A percentile compares a stretch with the other conserved stretches of the same genome.
Evolutionary conservation across 192 early-diverging fungal species (phyloP).

Genomic region (Kappamyces sp.): DNA sequence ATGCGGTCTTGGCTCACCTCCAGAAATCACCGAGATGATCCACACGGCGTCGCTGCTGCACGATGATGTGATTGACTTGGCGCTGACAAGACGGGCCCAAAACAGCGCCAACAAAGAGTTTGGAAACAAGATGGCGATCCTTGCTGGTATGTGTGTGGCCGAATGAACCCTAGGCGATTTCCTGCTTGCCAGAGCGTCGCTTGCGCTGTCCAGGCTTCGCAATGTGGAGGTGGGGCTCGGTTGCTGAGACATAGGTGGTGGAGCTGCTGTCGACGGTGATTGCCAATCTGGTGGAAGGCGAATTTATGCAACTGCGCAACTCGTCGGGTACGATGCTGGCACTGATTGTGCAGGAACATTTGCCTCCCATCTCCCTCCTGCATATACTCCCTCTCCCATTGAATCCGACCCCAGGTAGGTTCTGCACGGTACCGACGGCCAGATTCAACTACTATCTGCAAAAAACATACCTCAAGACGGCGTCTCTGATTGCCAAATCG

Average conservation of each 20-base stretch:
- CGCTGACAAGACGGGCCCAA: conserved; percentile 65
- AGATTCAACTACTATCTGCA: conserved; percentile 87
- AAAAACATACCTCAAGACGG: conserved; percentile 95
- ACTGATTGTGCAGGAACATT: neutral
- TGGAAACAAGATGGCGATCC: conserved; percentile 97
- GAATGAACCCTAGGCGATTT: conserved; percentile 58
- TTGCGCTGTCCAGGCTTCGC: conserved; percentile 82
- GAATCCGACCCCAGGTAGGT: neutral
- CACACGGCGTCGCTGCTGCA: conserved; percentile 93
- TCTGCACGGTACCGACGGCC: neutral
- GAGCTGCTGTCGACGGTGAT: conserved; percentile 91
- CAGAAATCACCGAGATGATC: conserved; percentile 96
- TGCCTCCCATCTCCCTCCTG: neutral
- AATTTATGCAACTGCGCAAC: conserved; percentile 94
- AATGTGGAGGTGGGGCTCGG: conserved; percentile 55
- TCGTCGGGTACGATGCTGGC: conserved; percentile 34
- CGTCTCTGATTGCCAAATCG: conserved; percentile 87
- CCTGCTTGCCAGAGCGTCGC: conserved; percentile 83
- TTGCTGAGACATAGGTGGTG: conserved; percentile 45
- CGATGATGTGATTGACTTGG: conserved; percentile 85
- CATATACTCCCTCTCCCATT: neutral
- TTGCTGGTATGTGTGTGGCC: conserved; percentile 44
- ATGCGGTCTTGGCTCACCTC: too few relatives aligned
- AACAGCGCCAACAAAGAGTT: conserved; percentile 78
- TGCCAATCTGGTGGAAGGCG: conserved; percentile 91